Percentiles rank a stretch among this genome's conserved stretches.
Evolutionary conservation across 2,329 filamentous ascomycete genomes (phyloP).

Genomic region (Phaeosphaeriaceae sp.): DNA sequence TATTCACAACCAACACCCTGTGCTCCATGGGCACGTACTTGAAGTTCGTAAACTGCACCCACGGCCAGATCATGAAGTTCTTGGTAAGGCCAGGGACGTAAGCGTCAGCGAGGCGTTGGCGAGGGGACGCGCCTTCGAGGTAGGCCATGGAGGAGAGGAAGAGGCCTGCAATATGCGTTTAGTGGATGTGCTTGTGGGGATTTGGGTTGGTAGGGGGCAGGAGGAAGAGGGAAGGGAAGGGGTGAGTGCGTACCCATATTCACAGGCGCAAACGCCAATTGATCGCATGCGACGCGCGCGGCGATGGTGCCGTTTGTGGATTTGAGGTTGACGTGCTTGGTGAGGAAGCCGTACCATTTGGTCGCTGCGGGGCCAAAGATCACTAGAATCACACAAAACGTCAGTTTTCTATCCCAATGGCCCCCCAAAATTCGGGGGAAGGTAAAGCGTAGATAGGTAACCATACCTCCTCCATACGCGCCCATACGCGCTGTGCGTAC

Average conservation of each 20-base stretch:
- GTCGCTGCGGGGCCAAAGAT: conserved; percentile 89
- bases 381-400: conserved; percentile 53
- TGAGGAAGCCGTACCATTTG: conserved; percentile 84
- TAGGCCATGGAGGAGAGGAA: conserved; percentile 87
- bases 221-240: not conserved
- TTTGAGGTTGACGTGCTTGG: conserved; percentile 70
- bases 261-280: conserved; percentile 81
- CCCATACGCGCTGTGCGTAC: conserved; percentile 79
- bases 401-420: no score
- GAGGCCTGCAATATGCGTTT: conserved; percentile 43
- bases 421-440: not conserved
- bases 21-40: conserved; percentile 83
- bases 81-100: conserved; percentile 76
- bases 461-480: conserved; percentile 75
- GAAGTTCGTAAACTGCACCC: conserved; percentile 86
- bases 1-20: conserved; percentile 84
- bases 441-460: conserved; percentile 5
- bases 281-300: conserved; percentile 79
- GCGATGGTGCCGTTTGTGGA: conserved; percentile 72
- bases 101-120: conserved; percentile 73
- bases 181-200: no score
- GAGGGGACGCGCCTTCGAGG: conserved; percentile 71
- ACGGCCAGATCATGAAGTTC: conserved; percentile 90
- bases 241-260: conserved; percentile 65
- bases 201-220: not conserved